Conservation (phyloP, 164 flowering plant genomes). For the Warburgia ugandensis region DNA sequence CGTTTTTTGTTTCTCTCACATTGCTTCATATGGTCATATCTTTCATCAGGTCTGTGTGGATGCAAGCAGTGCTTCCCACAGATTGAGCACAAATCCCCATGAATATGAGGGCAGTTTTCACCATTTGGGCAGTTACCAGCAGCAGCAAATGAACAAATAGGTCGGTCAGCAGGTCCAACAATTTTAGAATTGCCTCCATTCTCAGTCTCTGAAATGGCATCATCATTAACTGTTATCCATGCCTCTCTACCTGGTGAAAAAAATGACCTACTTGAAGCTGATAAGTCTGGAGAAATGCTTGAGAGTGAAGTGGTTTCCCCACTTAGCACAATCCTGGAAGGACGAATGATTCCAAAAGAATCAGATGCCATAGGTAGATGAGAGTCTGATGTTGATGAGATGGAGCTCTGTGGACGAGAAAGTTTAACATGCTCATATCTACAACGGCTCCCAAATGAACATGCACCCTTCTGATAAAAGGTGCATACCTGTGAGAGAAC, state of each 20-base stretch:
- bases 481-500: constrained; percentile 66
- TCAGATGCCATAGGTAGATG: constrained; percentile 17
- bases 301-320: constrained; percentile 9
- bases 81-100: constrained; percentile 71
- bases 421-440: constrained; percentile 85
- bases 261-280: constrained; percentile 28
- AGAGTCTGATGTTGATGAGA: constrained; percentile 45
- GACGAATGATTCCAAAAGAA: constrained; percentile 17
- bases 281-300: constrained; percentile 21
- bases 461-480: constrained; percentile 79
- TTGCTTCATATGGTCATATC: constrained; percentile 59
- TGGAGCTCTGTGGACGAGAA: constrained; percentile 30
- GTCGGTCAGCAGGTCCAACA: constrained; percentile 34
- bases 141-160: constrained; percentile 89
- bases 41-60: constrained; percentile 75
- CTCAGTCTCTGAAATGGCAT: constrained; percentile 19
- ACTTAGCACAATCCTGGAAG: constrained; percentile 13
- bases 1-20: constrained; percentile 70
- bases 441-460: constrained; percentile 88
- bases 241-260: constrained; percentile 23
- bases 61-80: constrained; percentile 87
- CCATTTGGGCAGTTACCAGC: constrained; percentile 88
- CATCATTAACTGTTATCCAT: constrained; percentile 32
- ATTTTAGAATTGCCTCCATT: constrained; percentile 17
- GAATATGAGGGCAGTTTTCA: constrained; percentile 78